Conservation (phyloP, 2,329 filamentous ascomycete genomes). For the Pseudomassariella vexata region DNA sequence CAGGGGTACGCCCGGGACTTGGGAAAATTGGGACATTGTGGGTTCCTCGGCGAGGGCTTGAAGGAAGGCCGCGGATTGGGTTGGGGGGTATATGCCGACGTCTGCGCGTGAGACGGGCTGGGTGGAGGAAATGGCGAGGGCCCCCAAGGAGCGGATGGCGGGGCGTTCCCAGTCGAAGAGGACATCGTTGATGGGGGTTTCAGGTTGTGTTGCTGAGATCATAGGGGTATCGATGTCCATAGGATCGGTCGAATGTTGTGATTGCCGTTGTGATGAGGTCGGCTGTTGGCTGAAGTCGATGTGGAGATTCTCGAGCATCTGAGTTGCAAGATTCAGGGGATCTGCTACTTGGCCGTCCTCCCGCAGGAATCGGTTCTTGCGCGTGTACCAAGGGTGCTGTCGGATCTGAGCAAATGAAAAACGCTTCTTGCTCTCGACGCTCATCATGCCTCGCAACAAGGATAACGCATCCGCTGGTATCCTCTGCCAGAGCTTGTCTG, state of each 20-base stretch:
- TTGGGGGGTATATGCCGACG: constrained; percentile 28
- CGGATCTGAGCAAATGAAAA: constrained; percentile 85
- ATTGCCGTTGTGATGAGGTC: constrained; percentile 30
- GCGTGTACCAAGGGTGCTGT: constrained; percentile 91
- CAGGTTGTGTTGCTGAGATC: constrained; percentile 80
- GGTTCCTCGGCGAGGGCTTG: constrained; percentile 79
- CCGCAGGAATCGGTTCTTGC: constrained; percentile 70
- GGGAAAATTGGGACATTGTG: constrained; percentile 78
- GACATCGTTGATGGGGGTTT: constrained; percentile 66
- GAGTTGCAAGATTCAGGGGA: constrained; percentile 79
- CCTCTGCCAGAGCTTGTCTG: constrained; percentile 79
- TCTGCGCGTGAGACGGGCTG: constrained; percentile 37
- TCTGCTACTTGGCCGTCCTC: constrained; percentile 70
- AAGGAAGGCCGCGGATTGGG: constrained; percentile 33
- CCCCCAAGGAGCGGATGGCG: constrained; percentile 45
- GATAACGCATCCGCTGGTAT: constrained; percentile 71
- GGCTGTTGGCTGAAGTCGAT: constrained; percentile 78
- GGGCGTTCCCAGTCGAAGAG: constrained; percentile 87
- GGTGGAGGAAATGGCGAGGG: constrained; percentile 38
- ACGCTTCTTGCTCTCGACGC: constrained; percentile 64
- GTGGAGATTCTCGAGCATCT: constrained; percentile 85
- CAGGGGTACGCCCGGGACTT: constrained; percentile 70
- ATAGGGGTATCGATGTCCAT: constrained; percentile 65
- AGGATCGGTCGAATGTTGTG: constrained; percentile 38
- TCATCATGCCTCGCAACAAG: constrained; percentile 89